These are phyloP conservation scores for Pelargonium fulgidum DNA, from an alignment of 441 rosid species.

Conservation along the genomic window DNA sequence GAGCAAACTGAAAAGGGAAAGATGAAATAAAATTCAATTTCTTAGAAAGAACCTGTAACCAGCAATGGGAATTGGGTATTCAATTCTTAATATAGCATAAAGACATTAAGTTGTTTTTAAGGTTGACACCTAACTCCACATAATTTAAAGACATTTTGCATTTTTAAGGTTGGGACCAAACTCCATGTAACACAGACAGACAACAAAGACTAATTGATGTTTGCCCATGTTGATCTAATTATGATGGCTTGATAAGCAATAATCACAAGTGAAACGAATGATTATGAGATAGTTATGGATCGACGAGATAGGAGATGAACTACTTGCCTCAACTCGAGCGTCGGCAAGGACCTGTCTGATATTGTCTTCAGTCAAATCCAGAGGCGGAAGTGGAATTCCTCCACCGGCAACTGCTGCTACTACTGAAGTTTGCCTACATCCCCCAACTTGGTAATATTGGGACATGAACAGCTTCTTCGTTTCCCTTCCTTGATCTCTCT, in stretches of 20 bases:
- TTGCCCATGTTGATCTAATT: too few relatives aligned
- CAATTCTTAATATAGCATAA: background rate
- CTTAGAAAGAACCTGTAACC: constrained; percentile 1
- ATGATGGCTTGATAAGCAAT: too few relatives aligned
- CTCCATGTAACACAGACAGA: too few relatives aligned
- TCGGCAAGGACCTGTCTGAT: constrained; percentile 54
- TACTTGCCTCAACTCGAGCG: constrained; percentile 63
- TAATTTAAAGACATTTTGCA: too few relatives aligned
- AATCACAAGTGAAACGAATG: background rate
- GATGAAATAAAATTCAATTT: background rate
- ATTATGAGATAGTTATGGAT: background rate
- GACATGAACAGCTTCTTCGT: background rate
- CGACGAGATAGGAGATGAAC: background rate
- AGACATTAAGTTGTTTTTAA: too few relatives aligned
- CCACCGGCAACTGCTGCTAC: constrained; percentile 30
- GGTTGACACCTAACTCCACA: too few relatives aligned
- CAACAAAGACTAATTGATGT: too few relatives aligned
- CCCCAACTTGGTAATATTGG: background rate
- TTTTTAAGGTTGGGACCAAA: too few relatives aligned
- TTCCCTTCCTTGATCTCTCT: background rate
- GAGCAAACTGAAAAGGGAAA: constrained; percentile 49
- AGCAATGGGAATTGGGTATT: background rate
- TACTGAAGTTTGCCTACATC: constrained; percentile 12
- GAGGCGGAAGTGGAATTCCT: constrained; percentile 54
- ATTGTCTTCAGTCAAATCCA: constrained; percentile 87